Percentiles rank a stretch among this genome's conserved stretches.
These are phyloP conservation scores for Exophiala lecanii-corni DNA, from an alignment of 2,329 filamentous ascomycete genomes.

Conservation along the genomic window DNA sequence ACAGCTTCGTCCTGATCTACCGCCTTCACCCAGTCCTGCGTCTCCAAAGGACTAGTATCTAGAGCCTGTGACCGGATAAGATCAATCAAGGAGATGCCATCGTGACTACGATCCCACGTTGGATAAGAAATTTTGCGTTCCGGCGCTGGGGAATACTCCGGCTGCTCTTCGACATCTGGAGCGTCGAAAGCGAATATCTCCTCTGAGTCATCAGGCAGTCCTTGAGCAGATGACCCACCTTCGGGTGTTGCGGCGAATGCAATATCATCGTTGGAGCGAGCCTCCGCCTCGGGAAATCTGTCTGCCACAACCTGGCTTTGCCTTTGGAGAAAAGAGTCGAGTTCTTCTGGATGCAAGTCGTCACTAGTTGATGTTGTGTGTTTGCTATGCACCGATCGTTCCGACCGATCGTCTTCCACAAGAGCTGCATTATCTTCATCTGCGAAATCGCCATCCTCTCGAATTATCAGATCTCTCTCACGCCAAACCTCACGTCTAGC, in stretches of 20 bases:
- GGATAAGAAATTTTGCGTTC: slow-evolving; percentile 18
- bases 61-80: slow-evolving; percentile 21
- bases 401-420: slow-evolving; percentile 16
- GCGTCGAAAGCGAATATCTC: background rate
- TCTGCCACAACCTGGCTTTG: no score
- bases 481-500: slow-evolving; percentile 21
- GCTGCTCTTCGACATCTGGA: background rate
- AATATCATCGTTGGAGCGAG: background rate
- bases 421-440: background rate
- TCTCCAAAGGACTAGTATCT: slow-evolving; percentile 8
- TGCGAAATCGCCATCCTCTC: slow-evolving; percentile 4
- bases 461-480: slow-evolving; percentile 17
- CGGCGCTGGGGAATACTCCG: slow-evolving; percentile 3
- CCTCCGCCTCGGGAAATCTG: background rate
- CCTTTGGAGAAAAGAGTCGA: background rate
- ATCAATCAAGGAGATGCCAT: slow-evolving; percentile 20
- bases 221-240: background rate
- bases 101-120: slow-evolving; percentile 21
- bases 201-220: background rate
- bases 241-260: background rate
- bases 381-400: slow-evolving; percentile 7
- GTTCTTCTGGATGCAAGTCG: background rate
- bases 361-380: background rate
- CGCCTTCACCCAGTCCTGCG: background rate
- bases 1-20: slow-evolving; percentile 3